Percentiles rank a stretch among this genome's conserved stretches.
These are phyloP conservation scores for Yarrowia osloensis DNA, from an alignment of 805 yeast species.

Conservation along the genomic window DNA sequence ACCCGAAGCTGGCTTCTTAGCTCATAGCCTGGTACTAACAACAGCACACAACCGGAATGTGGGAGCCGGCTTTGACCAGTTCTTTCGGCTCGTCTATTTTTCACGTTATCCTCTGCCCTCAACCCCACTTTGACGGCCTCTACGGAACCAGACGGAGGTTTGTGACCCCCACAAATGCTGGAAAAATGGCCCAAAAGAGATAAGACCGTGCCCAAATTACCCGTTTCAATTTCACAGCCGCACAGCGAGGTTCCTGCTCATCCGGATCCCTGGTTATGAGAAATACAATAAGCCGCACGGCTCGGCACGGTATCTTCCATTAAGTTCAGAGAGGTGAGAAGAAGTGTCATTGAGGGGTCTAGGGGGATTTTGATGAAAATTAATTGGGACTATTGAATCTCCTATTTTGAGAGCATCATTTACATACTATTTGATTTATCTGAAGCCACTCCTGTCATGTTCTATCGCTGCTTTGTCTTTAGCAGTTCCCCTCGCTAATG, in stretches of 20 bases:
- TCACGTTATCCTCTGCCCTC: neutral
- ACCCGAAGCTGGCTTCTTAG: too few relatives aligned
- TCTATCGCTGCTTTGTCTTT: too few relatives aligned
- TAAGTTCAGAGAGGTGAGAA: neutral
- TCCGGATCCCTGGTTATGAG: neutral
- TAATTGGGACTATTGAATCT: too few relatives aligned
- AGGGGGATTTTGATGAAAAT: too few relatives aligned
- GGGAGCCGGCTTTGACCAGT: neutral
- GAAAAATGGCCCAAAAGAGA: neutral
- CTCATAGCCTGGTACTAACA: too few relatives aligned
- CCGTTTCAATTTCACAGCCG: neutral
- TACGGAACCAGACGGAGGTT: neutral
- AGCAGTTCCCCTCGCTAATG: too few relatives aligned
- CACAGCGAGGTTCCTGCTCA: neutral
- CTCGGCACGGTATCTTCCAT: neutral
- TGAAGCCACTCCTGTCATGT: too few relatives aligned
- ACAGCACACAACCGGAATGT: too few relatives aligned
- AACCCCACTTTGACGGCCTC: neutral
- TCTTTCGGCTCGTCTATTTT: neutral
- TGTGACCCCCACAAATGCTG: neutral
- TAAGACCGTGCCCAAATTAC: neutral
- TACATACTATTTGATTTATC: too few relatives aligned
- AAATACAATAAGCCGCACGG: neutral
- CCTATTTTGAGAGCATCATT: too few relatives aligned
- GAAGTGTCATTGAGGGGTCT: neutral